Evolutionary conservation across 495 filamentous ascomycete species (phyloP).

Genomic region (Glarea lozoyensis): DNA sequence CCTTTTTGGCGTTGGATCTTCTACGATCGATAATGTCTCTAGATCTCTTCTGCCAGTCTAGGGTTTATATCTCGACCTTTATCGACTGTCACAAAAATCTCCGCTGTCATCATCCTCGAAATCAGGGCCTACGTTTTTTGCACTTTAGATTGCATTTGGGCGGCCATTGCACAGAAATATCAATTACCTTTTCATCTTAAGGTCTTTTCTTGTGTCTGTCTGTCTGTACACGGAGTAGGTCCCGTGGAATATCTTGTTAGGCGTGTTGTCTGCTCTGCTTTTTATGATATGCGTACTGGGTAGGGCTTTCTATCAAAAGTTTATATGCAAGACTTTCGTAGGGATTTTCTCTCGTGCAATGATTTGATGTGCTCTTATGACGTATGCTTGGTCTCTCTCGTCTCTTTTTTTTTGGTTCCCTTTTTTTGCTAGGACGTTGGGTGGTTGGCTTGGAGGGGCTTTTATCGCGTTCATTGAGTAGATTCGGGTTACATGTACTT

Average conservation of each 20-base stretch:
- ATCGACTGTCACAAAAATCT: constrained; percentile 5
- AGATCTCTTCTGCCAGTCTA: constrained; percentile 15
- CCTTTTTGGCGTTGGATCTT: constrained; percentile 26
- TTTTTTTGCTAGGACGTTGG: no score
- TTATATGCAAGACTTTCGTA: no score
- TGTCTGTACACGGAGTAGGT: constrained; percentile 2
- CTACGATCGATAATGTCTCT: constrained; percentile 12
- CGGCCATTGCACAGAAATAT: constrained; percentile 14
- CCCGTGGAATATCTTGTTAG: constrained; percentile 2
- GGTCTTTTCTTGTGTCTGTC: constrained; percentile 3
- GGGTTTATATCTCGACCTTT: constrained; percentile 10
- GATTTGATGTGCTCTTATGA: no score
- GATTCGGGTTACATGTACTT: no score
- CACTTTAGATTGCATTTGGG: constrained; percentile 18
- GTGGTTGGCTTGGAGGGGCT: no score
- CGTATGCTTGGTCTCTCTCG: no score
- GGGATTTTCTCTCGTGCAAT: no score
- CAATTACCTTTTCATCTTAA: constrained; percentile 4
- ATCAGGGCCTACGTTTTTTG: constrained; percentile 8
- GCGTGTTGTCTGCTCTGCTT: no score
- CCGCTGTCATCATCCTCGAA: no score
- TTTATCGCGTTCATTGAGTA: no score
- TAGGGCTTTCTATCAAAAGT: constrained; percentile 15
- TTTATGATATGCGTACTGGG: no score
- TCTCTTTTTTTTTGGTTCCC: no score